Percentiles rank a stretch among this genome's conserved stretches.
These are phyloP conservation scores for Acanthamoeba rhysodes DNA, from an alignment of 208 protist species.

Conservation along the genomic window DNA sequence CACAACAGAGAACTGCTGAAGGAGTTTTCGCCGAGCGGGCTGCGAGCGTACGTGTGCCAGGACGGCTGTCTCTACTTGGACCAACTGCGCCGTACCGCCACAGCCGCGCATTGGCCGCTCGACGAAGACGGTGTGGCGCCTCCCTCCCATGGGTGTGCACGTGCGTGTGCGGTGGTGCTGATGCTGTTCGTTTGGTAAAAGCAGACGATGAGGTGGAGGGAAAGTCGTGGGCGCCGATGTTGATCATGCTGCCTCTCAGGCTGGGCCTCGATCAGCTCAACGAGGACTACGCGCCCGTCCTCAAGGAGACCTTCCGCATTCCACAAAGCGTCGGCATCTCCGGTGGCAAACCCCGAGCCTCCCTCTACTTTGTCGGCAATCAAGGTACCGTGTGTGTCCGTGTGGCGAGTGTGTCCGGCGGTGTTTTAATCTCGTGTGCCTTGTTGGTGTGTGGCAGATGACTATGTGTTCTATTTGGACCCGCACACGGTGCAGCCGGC, in stretches of 20 bases:
- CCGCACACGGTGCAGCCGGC: conserved; percentile 56
- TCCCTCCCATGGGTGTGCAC: not conserved
- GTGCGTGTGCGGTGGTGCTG: not conserved
- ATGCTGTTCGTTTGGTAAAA: no score
- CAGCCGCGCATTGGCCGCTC: not conserved
- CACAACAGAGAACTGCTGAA: conserved; percentile 9
- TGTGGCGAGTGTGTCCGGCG: no score
- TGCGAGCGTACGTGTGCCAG: conserved; percentile 25
- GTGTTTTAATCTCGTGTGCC: not conserved
- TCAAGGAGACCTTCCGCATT: conserved; percentile 39
- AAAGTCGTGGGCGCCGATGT: conserved; percentile 18
- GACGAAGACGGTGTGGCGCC: not conserved
- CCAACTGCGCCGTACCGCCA: not conserved
- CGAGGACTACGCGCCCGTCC: not conserved
- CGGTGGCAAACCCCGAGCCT: conserved; percentile 82
- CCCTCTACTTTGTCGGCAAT: conserved; percentile 81
- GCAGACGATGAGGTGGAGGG: not conserved
- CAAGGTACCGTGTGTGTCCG: not conserved
- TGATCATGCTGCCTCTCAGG: conserved; percentile 47
- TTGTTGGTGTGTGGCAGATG: not conserved
- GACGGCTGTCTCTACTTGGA: conserved; percentile 56
- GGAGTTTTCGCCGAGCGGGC: not conserved
- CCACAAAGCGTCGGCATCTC: conserved; percentile 79
- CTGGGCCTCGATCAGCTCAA: conserved; percentile 51
- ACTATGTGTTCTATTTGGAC: conserved; percentile 62